phyloP scores from a whole-genome alignment of 306 rosid species.

The Adenanthera pavonina region DNA sequence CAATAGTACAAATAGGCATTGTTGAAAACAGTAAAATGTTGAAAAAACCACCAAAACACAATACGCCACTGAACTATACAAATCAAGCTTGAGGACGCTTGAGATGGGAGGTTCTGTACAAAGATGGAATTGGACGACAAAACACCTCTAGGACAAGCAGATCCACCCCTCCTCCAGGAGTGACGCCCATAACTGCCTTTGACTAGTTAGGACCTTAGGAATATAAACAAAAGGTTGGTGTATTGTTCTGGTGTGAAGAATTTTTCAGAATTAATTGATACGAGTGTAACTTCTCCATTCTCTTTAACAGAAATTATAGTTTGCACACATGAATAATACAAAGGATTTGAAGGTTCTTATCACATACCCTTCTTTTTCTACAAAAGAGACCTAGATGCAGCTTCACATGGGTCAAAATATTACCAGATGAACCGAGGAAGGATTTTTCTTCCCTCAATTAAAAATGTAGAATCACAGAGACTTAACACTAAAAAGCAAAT shows the following conservation, averaged over 20 bases:
- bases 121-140: too few species aligned
- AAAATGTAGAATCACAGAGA: slow-evolving; percentile 1
- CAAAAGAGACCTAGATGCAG: background rate
- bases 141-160: too few species aligned
- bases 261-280: background rate
- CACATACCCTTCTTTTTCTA: background rate
- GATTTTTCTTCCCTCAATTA: slow-evolving; percentile 20
- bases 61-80: too few species aligned
- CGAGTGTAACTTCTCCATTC: background rate
- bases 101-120: too few species aligned
- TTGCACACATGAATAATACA: background rate
- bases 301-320: background rate
- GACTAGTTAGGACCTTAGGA: background rate
- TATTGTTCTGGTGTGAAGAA: background rate
- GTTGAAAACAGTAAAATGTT: too few species aligned
- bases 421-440: background rate
- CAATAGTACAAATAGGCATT: too few species aligned
- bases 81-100: too few species aligned
- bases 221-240: background rate
- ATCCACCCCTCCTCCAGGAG: background rate
- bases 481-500: slow-evolving; percentile 20
- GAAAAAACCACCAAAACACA: too few species aligned
- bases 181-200: background rate
- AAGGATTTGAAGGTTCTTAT: background rate
- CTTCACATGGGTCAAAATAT: slow-evolving; percentile 10